Evolutionary conservation across 805 yeast species (phyloP).

Genomic region (Candida palmyrensis): DNA sequence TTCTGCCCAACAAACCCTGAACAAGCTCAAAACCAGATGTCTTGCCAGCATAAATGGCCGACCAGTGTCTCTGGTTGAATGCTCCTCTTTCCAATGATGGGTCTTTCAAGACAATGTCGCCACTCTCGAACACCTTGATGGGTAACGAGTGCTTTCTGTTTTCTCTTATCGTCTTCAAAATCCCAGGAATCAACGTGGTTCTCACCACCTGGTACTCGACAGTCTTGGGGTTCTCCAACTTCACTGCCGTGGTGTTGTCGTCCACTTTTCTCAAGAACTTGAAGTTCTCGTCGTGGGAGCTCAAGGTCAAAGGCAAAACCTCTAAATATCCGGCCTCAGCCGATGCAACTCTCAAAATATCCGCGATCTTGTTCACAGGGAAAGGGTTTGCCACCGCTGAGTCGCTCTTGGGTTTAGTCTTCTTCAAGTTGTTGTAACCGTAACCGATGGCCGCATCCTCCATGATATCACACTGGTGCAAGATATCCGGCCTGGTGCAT

Average conservation of each 20-base stretch:
- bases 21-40: slow-evolving; percentile 91
- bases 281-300: slow-evolving; percentile 97
- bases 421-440: slow-evolving; percentile 85
- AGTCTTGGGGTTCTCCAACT: slow-evolving; percentile 94
- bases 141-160: slow-evolving; percentile 95
- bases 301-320: slow-evolving; percentile 90
- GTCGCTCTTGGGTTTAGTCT: slow-evolving; percentile 71
- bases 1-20: slow-evolving; percentile 90
- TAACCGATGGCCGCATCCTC: slow-evolving; percentile 97
- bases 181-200: slow-evolving; percentile 90
- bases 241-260: slow-evolving; percentile 75
- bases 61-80: slow-evolving; percentile 89
- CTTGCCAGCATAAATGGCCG: slow-evolving; percentile 91
- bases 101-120: slow-evolving; percentile 89
- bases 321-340: slow-evolving; percentile 96
- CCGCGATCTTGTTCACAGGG: slow-evolving; percentile 86
- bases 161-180: slow-evolving; percentile 91
- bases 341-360: slow-evolving; percentile 83
- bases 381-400: slow-evolving; percentile 82
- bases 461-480: slow-evolving; percentile 97
- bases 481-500: slow-evolving; percentile 89
- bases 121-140: slow-evolving; percentile 89
- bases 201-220: slow-evolving; percentile 96
- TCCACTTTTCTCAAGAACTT: slow-evolving; percentile 72
- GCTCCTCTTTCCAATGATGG: slow-evolving; percentile 80